Evolutionary conservation across 208 protist species (phyloP).

Genomic region (Crithidia brevicula): DNA sequence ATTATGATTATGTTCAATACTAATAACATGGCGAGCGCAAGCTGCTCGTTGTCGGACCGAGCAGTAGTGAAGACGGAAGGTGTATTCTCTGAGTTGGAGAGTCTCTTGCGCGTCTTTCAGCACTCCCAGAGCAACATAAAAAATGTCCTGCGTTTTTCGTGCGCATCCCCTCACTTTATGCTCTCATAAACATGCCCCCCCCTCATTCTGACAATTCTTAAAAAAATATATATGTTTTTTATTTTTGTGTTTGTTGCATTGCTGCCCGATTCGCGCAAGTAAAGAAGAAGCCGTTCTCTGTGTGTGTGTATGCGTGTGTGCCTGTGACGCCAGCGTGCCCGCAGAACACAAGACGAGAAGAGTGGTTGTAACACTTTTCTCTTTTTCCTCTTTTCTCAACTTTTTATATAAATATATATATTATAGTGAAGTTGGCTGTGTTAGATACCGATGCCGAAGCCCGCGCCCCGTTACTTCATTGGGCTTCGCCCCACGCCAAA

Average conservation of each 20-base stretch:
- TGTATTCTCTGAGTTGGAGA: no score
- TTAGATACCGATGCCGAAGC: constrained; percentile 22
- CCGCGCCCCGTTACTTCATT: constrained; percentile 39
- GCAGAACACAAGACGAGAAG: background rate
- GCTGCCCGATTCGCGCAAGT: background rate
- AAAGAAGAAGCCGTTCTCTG: background rate
- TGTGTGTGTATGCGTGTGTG: no score
- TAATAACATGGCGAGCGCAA: no score
- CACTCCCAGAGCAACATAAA: no score
- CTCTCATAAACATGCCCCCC: background rate
- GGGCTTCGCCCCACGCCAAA: constrained; percentile 48
- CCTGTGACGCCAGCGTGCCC: no score
- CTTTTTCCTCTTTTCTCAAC: background rate
- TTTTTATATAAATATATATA: background rate
- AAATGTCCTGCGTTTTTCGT: no score
- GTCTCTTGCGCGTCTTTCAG: no score
- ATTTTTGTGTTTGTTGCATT: background rate
- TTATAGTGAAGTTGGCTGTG: background rate
- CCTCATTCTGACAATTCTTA: background rate
- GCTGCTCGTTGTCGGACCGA: no score
- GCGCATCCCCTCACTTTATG: background rate
- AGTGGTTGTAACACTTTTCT: background rate
- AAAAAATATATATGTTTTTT: background rate
- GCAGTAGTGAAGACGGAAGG: no score
- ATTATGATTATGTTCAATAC: no score